These are phyloP conservation scores for Mallotus repandus DNA, from an alignment of 441 rosid genomes.

Conservation along the genomic window DNA sequence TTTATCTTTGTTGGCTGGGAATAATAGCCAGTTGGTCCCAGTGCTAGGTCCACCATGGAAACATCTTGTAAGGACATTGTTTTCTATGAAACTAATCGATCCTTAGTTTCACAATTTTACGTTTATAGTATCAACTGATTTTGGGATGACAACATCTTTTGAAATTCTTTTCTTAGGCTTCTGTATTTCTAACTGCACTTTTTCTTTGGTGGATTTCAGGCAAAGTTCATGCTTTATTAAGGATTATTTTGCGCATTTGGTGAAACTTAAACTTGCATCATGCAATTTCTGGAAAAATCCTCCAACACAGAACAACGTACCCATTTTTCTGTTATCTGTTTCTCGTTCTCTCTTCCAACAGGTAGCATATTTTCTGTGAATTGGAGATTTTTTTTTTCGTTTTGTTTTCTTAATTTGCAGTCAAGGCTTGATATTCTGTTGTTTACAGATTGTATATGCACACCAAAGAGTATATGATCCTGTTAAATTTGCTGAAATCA, in stretches of 20 bases:
- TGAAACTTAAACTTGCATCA: conserved; percentile 63
- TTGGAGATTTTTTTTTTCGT: conserved; percentile 7
- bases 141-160: neutral
- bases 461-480: conserved; percentile 66
- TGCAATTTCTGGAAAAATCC: conserved; percentile 56
- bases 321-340: conserved; percentile 50
- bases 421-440: conserved; percentile 23
- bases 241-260: conserved; percentile 50
- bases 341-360: conserved; percentile 69
- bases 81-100: neutral
- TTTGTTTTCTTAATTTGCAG: neutral
- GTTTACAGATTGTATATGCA: conserved; percentile 63
- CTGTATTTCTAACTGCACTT: neutral
- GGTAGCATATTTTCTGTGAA: conserved; percentile 41
- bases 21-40: too few species aligned
- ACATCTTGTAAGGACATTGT: neutral
- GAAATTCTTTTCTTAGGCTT: neutral
- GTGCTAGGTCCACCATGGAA: neutral
- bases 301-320: conserved; percentile 32
- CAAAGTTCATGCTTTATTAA: conserved; percentile 43
- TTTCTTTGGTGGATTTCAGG: conserved; percentile 35
- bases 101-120: neutral
- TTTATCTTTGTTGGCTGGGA: too few species aligned
- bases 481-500: conserved; percentile 56
- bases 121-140: neutral